Base-by-base conservation (phyloP, 2,329 filamentous ascomycete genomes). In the Sordariomycetes sp. region DNA sequence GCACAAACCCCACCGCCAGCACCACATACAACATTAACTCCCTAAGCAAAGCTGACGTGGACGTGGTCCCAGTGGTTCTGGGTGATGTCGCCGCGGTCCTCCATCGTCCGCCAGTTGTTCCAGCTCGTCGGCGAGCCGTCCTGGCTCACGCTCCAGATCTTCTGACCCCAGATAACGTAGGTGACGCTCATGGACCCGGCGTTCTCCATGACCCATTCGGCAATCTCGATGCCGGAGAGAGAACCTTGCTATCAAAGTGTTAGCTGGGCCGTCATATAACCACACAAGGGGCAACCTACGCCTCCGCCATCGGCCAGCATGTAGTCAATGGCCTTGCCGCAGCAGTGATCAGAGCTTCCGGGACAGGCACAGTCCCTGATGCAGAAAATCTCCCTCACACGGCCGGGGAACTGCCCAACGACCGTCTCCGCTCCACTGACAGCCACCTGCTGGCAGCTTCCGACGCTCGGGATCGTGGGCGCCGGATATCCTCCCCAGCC, bases 151-250 rank as follows among this genome's bases (percentile, higher is more conserved):
- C 50, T 57, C 64, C 63, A 68, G 44, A 69, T 68, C 39, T 52
- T 57, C 49, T 68, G 64, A 14, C 63, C 65, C 63, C 63, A 69
- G 42, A 68, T 68, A 31, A 69, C 56, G 39, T 69, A 69, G 46
- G 63, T 67, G 43, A 69, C 46, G 37, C 60, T 57, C 7, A 66
- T 53, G 5, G 47, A 23, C 18, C 29, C 43, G 11, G 55, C 53
- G 40, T 68, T 62, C 21, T 58, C 55, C 65, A 68, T 68, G 17
- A 62, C 52, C 62, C 64, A 69, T 44, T 69, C 62, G 2, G 64
- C 66, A 21, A 69, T 64, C 21, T 61, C 49, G 16, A 53, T 51
- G 8, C 64, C 64, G 2, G 56, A 57, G 15, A 55, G 41, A 7
- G 57, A 57, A 32, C 53, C 50, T 3, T 44, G 38, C 60, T 63